These are phyloP conservation scores for Daldinia childiae DNA, from an alignment of 495 filamentous ascomycete species.

Conservation along the genomic window DNA sequence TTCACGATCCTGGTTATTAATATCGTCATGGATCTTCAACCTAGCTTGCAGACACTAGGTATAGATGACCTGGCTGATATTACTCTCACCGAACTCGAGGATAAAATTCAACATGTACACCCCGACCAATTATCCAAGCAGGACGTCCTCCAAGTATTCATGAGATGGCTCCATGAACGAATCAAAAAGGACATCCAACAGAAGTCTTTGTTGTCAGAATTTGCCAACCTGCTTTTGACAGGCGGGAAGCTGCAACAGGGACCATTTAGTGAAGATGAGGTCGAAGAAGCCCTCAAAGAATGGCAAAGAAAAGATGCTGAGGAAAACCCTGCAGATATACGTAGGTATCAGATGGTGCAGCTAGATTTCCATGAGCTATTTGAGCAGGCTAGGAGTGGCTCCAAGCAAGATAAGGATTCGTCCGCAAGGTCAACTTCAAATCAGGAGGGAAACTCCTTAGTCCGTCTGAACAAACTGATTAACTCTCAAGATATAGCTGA, in stretches of 20 bases:
- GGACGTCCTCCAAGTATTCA: constrained; percentile 35
- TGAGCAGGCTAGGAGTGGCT: neutral
- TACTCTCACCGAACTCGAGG: constrained; percentile 36
- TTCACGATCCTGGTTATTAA: neutral
- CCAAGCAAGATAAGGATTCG: neutral
- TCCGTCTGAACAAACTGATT: neutral
- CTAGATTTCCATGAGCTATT: constrained; percentile 35
- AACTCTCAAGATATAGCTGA: neutral
- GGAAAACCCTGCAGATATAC: constrained; percentile 30
- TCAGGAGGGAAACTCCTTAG: neutral
- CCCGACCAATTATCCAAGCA: constrained; percentile 9
- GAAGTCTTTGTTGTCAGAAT: constrained; percentile 26
- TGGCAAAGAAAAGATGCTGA: constrained; percentile 40
- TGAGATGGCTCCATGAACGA: constrained; percentile 49
- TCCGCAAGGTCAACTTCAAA: neutral
- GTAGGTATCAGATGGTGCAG: constrained; percentile 42
- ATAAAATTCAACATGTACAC: constrained; percentile 16
- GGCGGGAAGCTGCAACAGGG: constrained; percentile 7
- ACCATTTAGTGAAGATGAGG: constrained; percentile 20
- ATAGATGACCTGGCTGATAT: constrained; percentile 19
- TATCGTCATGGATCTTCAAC: constrained; percentile 26
- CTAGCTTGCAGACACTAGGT: neutral
- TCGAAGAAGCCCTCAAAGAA: constrained; percentile 41
- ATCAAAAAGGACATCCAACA: constrained; percentile 44
- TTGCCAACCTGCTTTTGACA: constrained; percentile 29